phyloP scores from a whole-genome alignment of 2,329 filamentous ascomycete genomes.

The Fusarium setosum region DNA sequence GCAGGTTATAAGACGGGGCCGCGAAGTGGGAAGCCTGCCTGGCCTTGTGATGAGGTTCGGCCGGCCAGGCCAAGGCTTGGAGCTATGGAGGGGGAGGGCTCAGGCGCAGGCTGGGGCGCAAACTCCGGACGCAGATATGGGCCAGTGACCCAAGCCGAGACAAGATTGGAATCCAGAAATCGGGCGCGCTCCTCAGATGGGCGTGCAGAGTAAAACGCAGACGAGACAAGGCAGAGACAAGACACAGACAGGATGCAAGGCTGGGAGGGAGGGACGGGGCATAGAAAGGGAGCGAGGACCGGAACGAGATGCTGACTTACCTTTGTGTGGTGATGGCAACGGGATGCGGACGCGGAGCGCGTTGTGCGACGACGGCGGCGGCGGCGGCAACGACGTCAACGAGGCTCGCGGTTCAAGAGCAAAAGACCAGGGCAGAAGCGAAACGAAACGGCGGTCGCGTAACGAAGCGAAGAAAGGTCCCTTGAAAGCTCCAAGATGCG shows the following conservation, averaged over 20 bases:
- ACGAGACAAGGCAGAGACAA: conserved; percentile 11
- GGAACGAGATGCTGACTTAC: conserved; percentile 34
- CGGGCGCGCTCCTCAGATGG: conserved; percentile 16
- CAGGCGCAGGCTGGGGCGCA: conserved; percentile 32
- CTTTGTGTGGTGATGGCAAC: conserved; percentile 41
- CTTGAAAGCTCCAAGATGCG: conserved; percentile 26
- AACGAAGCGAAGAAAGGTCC: conserved; percentile 21
- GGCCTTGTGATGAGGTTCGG: conserved; percentile 35
- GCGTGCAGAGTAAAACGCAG: conserved; percentile 16
- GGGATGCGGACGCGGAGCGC: conserved; percentile 39
- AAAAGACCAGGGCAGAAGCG: conserved; percentile 18
- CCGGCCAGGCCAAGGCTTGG: conserved; percentile 33
- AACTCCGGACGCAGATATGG: conserved; percentile 19
- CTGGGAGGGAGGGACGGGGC: conserved; percentile 16
- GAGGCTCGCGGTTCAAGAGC: conserved; percentile 20
- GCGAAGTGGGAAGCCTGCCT: conserved; percentile 34
- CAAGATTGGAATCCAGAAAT: conserved; percentile 32
- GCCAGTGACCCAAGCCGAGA: conserved; percentile 28
- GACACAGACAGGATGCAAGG: conserved; percentile 25
- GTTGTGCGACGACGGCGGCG: conserved; percentile 44
- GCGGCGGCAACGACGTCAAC: conserved; percentile 33
- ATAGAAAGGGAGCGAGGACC: conserved; percentile 10
- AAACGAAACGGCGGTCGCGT: conserved; percentile 35
- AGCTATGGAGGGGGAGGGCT: conserved; percentile 21
- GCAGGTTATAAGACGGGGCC: conserved; percentile 39